phyloP scores from a whole-genome alignment of 768 basidiomycete genomes.

The Tulasnella calospora region DNA sequence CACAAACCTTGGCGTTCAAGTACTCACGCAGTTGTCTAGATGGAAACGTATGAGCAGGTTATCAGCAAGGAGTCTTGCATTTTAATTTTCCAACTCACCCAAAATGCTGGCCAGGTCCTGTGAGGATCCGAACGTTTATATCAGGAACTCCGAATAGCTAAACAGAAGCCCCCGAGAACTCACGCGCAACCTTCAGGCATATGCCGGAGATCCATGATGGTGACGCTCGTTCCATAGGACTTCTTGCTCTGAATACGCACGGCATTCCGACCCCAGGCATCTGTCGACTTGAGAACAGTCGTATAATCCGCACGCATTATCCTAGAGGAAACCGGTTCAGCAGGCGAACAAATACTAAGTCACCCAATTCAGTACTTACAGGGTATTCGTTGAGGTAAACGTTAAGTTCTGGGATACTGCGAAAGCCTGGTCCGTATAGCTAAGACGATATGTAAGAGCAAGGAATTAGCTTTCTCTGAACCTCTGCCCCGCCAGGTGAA shows the following conservation, averaged over 20 bases:
- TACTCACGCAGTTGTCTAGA: background rate
- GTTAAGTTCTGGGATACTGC: slow-evolving; percentile 55
- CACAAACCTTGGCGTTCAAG: background rate
- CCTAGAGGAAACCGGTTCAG: slow-evolving; percentile 32
- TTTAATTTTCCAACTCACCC: slow-evolving; percentile 10
- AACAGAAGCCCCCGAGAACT: background rate
- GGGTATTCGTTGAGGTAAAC: slow-evolving; percentile 44
- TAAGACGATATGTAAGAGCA: slow-evolving; percentile 12
- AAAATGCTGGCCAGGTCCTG: slow-evolving; percentile 49
- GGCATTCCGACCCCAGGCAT: slow-evolving; percentile 51
- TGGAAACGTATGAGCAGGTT: background rate
- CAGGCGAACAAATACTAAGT: background rate
- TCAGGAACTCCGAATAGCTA: background rate
- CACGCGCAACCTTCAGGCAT: slow-evolving; percentile 50
- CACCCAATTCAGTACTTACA: background rate
- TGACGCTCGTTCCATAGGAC: slow-evolving; percentile 50
- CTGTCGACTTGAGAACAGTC: slow-evolving; percentile 44
- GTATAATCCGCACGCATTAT: slow-evolving; percentile 50
- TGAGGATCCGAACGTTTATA: background rate
- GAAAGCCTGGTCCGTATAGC: slow-evolving; percentile 46
- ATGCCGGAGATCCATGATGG: slow-evolving; percentile 51
- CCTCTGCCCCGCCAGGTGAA: background rate
- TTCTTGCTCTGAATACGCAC: slow-evolving; percentile 54
- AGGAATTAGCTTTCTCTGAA: background rate
- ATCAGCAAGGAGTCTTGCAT: background rate